phyloP scores from a whole-genome alignment of 2,329 filamentous ascomycete species.

The Phaeophleospora eucalypticola region DNA sequence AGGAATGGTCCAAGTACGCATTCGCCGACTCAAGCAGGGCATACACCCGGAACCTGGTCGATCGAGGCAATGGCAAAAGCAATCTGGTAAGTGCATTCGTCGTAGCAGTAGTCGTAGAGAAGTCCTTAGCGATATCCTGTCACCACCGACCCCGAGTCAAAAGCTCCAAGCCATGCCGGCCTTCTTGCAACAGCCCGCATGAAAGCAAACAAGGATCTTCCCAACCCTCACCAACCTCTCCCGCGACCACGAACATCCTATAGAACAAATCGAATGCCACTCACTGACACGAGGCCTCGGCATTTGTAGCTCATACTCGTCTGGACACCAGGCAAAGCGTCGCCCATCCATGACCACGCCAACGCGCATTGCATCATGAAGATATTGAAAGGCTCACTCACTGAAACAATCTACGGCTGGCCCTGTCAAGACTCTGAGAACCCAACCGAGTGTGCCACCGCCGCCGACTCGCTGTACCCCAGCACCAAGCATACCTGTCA shows the following conservation, averaged over 20 bases:
- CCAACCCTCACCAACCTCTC: no score
- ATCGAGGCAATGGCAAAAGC: constrained; percentile 79
- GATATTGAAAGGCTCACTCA: constrained; percentile 71
- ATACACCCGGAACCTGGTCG: constrained; percentile 86
- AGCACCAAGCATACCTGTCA: constrained; percentile 30
- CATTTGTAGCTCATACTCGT: constrained; percentile 84
- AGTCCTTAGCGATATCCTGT: no score
- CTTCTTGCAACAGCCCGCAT: no score
- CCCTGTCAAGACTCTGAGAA: constrained; percentile 47
- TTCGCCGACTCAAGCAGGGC: constrained; percentile 64
- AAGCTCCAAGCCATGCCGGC: no score
- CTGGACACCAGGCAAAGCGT: constrained; percentile 80
- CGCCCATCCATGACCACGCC: constrained; percentile 73
- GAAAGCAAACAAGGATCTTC: no score
- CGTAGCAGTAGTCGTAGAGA: no score
- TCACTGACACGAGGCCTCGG: background rate
- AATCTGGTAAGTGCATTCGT: constrained; percentile 56
- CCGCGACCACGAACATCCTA: background rate
- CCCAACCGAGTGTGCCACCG: constrained; percentile 22
- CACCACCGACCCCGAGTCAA: no score
- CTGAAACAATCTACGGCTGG: constrained; percentile 77
- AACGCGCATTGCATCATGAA: constrained; percentile 93
- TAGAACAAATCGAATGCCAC: background rate
- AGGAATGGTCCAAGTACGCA: constrained; percentile 72
- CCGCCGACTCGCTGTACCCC: constrained; percentile 24